Percentiles rank a stretch among this genome's conserved stretches.
Conservation (phyloP, 768 basidiomycete species). For the Brasilioporus rufonigricans region DNA sequence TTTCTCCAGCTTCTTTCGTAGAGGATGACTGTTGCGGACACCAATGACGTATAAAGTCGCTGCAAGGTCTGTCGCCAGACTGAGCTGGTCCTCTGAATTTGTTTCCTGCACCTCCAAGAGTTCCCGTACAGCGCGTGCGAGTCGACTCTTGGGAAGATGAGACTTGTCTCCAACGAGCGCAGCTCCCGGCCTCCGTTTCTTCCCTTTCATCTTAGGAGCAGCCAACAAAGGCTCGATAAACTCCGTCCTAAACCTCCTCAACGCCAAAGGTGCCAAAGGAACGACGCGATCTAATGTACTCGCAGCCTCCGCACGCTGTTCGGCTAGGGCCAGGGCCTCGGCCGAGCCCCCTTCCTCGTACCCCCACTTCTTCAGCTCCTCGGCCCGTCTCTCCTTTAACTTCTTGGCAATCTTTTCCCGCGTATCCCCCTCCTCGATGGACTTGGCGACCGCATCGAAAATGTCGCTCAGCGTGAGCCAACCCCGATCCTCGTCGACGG, state of each 20-base stretch:
- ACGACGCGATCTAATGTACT: slow-evolving; percentile 67
- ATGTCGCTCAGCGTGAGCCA: slow-evolving; percentile 72
- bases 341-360: slow-evolving; percentile 49
- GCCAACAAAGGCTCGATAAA: slow-evolving; percentile 67
- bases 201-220: slow-evolving; percentile 59
- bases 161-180: slow-evolving; percentile 38
- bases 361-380: slow-evolving; percentile 74
- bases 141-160: slow-evolving; percentile 56
- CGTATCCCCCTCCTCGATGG: slow-evolving; percentile 49
- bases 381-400: slow-evolving; percentile 54
- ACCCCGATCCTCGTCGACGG: slow-evolving; percentile 74
- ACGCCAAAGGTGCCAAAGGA: slow-evolving; percentile 59
- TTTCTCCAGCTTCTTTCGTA: slow-evolving; percentile 68
- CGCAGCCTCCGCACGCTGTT: slow-evolving; percentile 73
- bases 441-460: slow-evolving; percentile 56
- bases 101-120: slow-evolving; percentile 54
- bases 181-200: slow-evolving; percentile 48
- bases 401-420: slow-evolving; percentile 58
- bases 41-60: slow-evolving; percentile 51
- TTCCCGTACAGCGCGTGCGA: slow-evolving; percentile 66
- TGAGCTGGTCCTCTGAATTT: slow-evolving; percentile 44
- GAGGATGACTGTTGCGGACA: slow-evolving; percentile 59
- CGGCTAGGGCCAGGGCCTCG: slow-evolving; percentile 52
- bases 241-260: slow-evolving; percentile 70
- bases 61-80: slow-evolving; percentile 50